phyloP scores from a whole-genome alignment of 306 rosid species.

The Inga oerstediana region DNA sequence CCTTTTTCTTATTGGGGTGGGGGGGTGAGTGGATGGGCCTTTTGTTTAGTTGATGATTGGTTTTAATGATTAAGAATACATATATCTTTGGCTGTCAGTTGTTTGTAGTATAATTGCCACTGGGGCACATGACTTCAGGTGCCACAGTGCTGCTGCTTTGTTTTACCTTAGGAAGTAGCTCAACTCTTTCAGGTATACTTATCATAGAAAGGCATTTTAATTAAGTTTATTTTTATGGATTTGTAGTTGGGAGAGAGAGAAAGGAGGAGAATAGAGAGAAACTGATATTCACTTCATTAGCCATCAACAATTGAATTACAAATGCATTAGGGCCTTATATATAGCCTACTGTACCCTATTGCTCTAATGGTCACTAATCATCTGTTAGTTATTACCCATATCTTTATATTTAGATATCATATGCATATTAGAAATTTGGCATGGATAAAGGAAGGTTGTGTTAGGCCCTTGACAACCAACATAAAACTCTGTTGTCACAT shows the following conservation, averaged over 20 bases:
- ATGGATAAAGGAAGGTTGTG: not conserved
- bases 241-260: not conserved
- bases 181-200: conserved; percentile 20
- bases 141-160: conserved; percentile 8
- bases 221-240: no score
- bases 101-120: not conserved
- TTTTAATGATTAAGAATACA: not conserved
- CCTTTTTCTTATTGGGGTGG: not conserved
- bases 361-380: not conserved
- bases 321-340: not conserved
- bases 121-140: conserved; percentile 28
- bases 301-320: not conserved
- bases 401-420: not conserved
- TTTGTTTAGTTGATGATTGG: not conserved
- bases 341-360: not conserved
- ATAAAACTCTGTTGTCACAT: not conserved
- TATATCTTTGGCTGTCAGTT: not conserved
- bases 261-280: not conserved
- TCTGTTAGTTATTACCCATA: not conserved
- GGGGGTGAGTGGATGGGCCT: not conserved
- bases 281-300: no score
- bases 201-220: not conserved
- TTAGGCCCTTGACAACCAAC: not conserved
- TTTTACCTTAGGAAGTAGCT: conserved; percentile 18
- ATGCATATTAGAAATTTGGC: not conserved